Evolutionary conservation across 2,329 filamentous ascomycete genomes (phyloP), one percentile per base, ranked within the genome.

Genomic region (Plectosphaerella sp.): DNA sequence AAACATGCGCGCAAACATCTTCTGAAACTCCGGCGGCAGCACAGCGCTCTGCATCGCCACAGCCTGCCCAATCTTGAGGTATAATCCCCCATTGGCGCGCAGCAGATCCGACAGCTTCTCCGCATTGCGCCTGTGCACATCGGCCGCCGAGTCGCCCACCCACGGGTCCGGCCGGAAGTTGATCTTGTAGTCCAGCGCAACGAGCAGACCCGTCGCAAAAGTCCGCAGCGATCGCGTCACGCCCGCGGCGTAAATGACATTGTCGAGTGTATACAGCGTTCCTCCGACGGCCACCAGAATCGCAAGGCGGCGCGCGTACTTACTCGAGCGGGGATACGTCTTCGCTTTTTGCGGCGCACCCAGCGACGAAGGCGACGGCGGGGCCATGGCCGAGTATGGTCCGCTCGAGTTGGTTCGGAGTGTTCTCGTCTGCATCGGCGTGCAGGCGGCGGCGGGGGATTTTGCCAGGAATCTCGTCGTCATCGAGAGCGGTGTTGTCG

Each of bases 31-130:
- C 0, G 92, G 89, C 24, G 94, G 94, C 56, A 99, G 73, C 24
- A 97, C 86, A 0, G 93, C 93, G 59, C 89, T 93, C 76, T 99
- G 94, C 94, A 97, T 97, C 14, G 93, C 94, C 59, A 99, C 93
- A 5, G 94, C 94, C 76, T 99, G 94, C 1, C 94, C 94, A 53
- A 99, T 97, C 78, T 99, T 99, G 65, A 97, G 78, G 66, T 97
- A 99, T 16, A 99, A 72, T 0, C 94, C 94, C 54, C 94, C 93
- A 77, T 99, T 99, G 51, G 82, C 75, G 24, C 89, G 81, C 59
- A 97, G 77, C 56, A 99, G 73, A 28, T 93, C 79, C 55, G 90
- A 96, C 37, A 97, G 74, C 24, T 89, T 80, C 72, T 91, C 84
- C 0, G 94, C 94, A 64, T 88, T 96, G 55, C 94, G 86, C 37